phyloP scores from a whole-genome alignment of 371 early-diverging fungal genomes.

The Chytridium lagenaria region DNA sequence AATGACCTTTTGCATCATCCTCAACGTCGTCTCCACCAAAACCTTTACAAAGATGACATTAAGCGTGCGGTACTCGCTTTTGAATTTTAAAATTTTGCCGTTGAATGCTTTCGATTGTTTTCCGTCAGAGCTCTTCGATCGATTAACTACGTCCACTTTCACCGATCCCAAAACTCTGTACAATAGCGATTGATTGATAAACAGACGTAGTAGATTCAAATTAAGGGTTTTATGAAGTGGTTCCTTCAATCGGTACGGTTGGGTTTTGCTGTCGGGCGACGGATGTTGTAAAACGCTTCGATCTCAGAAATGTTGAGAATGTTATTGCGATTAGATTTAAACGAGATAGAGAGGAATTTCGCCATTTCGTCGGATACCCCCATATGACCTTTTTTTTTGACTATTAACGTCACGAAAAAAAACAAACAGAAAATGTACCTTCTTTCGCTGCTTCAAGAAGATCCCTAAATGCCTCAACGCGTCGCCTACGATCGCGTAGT shows the following conservation, averaged over 20 bases:
- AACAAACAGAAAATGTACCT: neutral
- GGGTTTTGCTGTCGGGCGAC: too few relatives aligned
- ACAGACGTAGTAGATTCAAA: neutral
- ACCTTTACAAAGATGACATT: slow-evolving; percentile 13
- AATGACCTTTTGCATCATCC: neutral
- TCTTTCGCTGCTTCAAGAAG: neutral
- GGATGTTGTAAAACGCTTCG: neutral
- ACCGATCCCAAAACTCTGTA: neutral
- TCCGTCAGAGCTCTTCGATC: too few relatives aligned
- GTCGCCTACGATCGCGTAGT: neutral
- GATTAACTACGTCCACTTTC: neutral
- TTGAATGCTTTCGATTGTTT: neutral
- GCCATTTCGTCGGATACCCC: neutral
- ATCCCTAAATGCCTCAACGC: neutral
- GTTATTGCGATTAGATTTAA: neutral
- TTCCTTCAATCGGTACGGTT: neutral
- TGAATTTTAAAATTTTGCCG: neutral
- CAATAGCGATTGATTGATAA: slow-evolving; percentile 9
- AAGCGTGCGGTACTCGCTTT: slow-evolving; percentile 10
- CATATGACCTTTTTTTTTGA: neutral
- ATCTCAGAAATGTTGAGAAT: neutral
- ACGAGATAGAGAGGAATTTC: neutral
- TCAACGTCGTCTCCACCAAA: neutral
- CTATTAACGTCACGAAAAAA: neutral
- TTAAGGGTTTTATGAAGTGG: neutral